Evolutionary conservation across 176 grass and related monocot species (phyloP), one percentile per base, ranked within the genome.

Genomic region (Eleusine coracana): DNA sequence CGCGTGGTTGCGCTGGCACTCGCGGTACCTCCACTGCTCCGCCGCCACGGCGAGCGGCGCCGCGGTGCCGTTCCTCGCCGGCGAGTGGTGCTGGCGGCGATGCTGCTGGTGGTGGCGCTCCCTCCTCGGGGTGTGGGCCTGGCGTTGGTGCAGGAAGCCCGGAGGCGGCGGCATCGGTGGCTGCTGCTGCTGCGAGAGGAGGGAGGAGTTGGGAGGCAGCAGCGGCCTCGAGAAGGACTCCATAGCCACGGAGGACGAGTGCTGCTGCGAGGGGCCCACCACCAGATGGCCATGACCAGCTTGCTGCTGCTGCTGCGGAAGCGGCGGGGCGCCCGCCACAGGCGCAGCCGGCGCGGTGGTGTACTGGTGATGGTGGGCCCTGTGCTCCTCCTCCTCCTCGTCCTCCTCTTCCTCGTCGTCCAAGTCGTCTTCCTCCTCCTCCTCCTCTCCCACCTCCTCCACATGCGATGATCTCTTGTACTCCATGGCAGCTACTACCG

Each of bases 1-100:
- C 15, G 87, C 91, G 71, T 96, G 93, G 83, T 99, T 99, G 14
- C 83, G 79, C 45, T 90, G 85, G 89, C 96, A 96, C 85, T 99
- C 96, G 56, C 89, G 83, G 85, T 99, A 96, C 77, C 87, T 68
- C 93, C 88, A 89, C 73, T 87, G 60, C 54, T 68, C 18, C 66
- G 79, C 41, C 70, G 60, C 85, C 63, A 21, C 70, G 18, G 2
- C 74, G 15, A 74, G 86, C 20, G 67, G 25, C 4, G 17, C 58
- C 70, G 14, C n/a, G 49, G 71, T 29, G 59, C 88, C 88, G 75
- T 90, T 90, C 56, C 75, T 80, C 13, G 84, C 69, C 52, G 41
- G 74, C 37, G 86, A 61, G 25, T 94, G 86, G 2, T 85, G 87
- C 2, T 85, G 87, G 6, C 67, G 86, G 25, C 85, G 79, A 12